These are phyloP conservation scores for Iris pallida DNA, from an alignment of 116 monocot genomes.

Conservation along the genomic window DNA sequence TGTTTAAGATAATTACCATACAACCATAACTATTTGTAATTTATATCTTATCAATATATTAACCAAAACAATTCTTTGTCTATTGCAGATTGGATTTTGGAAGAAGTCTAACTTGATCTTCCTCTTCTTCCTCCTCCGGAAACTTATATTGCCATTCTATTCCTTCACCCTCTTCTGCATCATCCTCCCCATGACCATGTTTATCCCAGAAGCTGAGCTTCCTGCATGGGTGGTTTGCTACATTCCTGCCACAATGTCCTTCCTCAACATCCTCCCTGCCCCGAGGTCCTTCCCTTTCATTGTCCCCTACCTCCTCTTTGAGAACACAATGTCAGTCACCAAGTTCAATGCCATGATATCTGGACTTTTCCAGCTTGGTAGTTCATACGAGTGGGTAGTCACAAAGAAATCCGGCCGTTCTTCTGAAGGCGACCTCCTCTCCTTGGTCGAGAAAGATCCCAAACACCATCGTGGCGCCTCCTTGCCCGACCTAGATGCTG, in stretches of 20 bases:
- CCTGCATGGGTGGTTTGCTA: slow-evolving; percentile 95
- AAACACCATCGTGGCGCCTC: slow-evolving; percentile 37
- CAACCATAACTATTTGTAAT: too few species aligned
- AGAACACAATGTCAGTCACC: slow-evolving; percentile 98
- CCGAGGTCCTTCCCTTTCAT: slow-evolving; percentile 88
- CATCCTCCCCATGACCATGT: slow-evolving; percentile 96
- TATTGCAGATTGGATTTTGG: slow-evolving; percentile 79
- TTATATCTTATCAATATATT: background rate
- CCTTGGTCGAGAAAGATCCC: slow-evolving; percentile 41
- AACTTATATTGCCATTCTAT: slow-evolving; percentile 88
- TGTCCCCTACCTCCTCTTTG: slow-evolving; percentile 90
- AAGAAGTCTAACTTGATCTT: slow-evolving; percentile 85
- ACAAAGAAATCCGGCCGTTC: slow-evolving; percentile 92
- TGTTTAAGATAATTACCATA: too few species aligned
- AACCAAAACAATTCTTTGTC: background rate
- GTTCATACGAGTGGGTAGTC: slow-evolving; percentile 91
- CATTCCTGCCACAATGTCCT: slow-evolving; percentile 83
- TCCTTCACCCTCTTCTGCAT: slow-evolving; percentile 96
- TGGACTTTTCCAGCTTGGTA: slow-evolving; percentile 78
- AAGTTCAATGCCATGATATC: slow-evolving; percentile 99
- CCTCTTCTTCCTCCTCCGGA: slow-evolving; percentile 90
- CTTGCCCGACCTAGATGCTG: slow-evolving; percentile 45
- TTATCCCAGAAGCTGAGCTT: slow-evolving; percentile 89
- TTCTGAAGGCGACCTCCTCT: slow-evolving; percentile 73
- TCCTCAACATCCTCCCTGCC: slow-evolving; percentile 89